Evolutionary conservation across 2,329 filamentous ascomycete genomes (phyloP).

Genomic region (Aspergillus tamarii): DNA sequence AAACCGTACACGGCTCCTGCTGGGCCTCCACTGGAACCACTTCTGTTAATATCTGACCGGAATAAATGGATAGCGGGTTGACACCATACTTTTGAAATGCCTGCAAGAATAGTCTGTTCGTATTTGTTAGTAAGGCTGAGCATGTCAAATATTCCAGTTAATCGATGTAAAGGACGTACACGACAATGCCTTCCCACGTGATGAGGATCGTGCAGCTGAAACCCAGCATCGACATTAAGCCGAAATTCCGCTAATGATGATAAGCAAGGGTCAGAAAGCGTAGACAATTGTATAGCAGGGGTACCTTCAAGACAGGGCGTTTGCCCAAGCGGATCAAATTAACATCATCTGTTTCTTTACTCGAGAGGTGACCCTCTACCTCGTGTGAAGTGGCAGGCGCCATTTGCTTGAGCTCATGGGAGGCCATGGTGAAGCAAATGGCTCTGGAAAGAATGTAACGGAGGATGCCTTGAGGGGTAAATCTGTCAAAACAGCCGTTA

Average conservation of each 20-base stretch:
- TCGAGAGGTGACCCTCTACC: slow-evolving; percentile 17
- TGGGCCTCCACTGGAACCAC: slow-evolving; percentile 34
- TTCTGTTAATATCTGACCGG: neutral
- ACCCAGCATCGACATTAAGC: slow-evolving; percentile 45
- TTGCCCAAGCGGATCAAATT: slow-evolving; percentile 57
- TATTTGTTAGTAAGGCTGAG: neutral
- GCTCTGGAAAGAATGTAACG: neutral
- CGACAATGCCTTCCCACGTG: slow-evolving; percentile 45
- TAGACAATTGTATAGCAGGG: neutral
- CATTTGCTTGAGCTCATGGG: slow-evolving; percentile 17
- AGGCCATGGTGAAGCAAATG: slow-evolving; percentile 7
- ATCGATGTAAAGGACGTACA: slow-evolving; percentile 28
- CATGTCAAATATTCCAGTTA: neutral
- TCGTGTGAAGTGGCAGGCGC: slow-evolving; percentile 16
- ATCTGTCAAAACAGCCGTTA: neutral
- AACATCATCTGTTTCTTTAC: slow-evolving; percentile 38
- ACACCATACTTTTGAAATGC: slow-evolving; percentile 26
- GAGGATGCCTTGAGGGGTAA: neutral
- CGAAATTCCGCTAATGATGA: slow-evolving; percentile 40
- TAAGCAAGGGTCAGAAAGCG: neutral
- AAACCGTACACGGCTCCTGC: slow-evolving; percentile 38
- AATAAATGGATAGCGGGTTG: neutral
- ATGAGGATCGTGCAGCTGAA: slow-evolving; percentile 45
- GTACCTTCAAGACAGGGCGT: slow-evolving; percentile 52
- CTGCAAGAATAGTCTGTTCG: slow-evolving; percentile 21